phyloP scores from a whole-genome alignment of 2,329 filamentous ascomycete species.

The Botrytis tulipae region DNA sequence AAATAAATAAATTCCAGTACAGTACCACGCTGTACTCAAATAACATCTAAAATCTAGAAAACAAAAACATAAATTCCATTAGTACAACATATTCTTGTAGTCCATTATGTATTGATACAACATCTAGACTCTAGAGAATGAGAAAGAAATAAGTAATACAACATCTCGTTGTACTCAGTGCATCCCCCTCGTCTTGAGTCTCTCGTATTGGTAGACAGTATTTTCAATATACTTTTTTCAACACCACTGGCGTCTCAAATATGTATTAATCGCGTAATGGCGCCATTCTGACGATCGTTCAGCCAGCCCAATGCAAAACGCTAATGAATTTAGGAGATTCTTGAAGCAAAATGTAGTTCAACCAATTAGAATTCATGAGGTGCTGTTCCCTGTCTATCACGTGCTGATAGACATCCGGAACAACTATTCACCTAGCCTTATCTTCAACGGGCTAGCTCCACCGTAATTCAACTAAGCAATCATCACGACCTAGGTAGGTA shows the following conservation, averaged over 20 bases:
- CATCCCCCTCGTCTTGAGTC: not conserved
- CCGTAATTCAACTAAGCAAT: not conserved
- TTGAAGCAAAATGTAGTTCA: not conserved
- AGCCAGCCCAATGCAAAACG: slow-evolving; percentile 1
- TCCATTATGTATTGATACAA: not conserved
- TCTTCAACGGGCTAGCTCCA: not conserved
- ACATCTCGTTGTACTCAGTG: not conserved
- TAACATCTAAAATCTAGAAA: not conserved
- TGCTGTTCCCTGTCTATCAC: not conserved
- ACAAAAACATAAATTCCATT: not conserved
- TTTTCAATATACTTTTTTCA: not conserved
- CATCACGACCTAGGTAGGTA: not conserved
- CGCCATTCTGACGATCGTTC: not conserved
- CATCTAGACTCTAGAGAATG: not conserved
- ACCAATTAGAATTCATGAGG: not conserved
- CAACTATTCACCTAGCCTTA: not conserved
- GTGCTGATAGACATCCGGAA: not conserved
- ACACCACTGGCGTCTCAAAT: not conserved
- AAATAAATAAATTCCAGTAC: not conserved
- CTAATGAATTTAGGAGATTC: not conserved
- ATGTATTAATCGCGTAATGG: not conserved
- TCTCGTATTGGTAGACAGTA: not conserved
- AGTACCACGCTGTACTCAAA: not conserved
- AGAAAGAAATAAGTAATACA: not conserved
- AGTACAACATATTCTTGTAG: not conserved